Conservation (phyloP, 2,329 filamentous ascomycete genomes). For the Microdochium trichocladiopsis region DNA sequence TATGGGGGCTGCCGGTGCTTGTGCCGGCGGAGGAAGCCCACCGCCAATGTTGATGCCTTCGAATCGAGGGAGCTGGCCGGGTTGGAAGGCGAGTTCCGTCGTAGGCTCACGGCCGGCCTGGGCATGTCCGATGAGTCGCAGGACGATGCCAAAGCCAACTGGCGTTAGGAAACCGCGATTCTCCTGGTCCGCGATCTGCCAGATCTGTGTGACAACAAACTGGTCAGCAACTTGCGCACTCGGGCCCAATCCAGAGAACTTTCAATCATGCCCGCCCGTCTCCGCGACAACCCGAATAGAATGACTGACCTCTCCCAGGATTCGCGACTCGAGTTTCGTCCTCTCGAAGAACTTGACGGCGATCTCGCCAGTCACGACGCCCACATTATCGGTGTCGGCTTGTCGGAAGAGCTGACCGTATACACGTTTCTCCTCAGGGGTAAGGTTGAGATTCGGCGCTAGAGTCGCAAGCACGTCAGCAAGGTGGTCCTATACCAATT, state of each 20-base stretch:
- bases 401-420: slow-evolving; percentile 91
- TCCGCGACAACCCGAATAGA: background rate
- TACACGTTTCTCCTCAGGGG: slow-evolving; percentile 83
- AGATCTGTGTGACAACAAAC: slow-evolving; percentile 60
- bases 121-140: slow-evolving; percentile 92
- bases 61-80: slow-evolving; percentile 86
- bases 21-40: slow-evolving; percentile 36
- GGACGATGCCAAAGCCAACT: slow-evolving; percentile 84
- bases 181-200: slow-evolving; percentile 96
- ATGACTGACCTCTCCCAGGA: slow-evolving; percentile 68
- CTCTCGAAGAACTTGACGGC: slow-evolving; percentile 98
- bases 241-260: background rate
- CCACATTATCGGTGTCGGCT: slow-evolving; percentile 85
- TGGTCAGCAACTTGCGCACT: background rate
- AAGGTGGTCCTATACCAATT: background rate
- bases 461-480: slow-evolving; percentile 27
- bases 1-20: slow-evolving; percentile 36
- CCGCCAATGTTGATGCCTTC: slow-evolving; percentile 57
- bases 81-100: slow-evolving; percentile 73
- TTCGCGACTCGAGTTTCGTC: slow-evolving; percentile 77
- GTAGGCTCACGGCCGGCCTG: slow-evolving; percentile 81
- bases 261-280: background rate
- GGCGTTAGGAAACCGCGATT: slow-evolving; percentile 92
- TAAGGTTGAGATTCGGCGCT: slow-evolving; percentile 72
- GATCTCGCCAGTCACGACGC: slow-evolving; percentile 91